phyloP scores from a whole-genome alignment of 164 flowering plant genomes.

The Warburgia ugandensis region DNA sequence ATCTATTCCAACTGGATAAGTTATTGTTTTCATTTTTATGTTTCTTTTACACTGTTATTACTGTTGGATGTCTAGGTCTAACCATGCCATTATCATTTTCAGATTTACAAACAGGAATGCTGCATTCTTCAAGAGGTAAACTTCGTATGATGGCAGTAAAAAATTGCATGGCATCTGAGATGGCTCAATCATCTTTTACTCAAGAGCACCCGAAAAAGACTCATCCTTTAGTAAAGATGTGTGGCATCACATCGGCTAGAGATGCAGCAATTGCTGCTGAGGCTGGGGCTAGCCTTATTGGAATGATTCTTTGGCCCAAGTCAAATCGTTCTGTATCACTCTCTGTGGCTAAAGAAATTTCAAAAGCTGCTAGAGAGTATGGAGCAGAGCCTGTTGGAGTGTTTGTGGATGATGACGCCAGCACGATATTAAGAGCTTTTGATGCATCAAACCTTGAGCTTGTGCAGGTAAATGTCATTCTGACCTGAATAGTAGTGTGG shows the following conservation, averaged over 20 bases:
- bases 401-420: constrained; percentile 84
- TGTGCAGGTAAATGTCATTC: constrained; percentile 52
- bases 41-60: no score
- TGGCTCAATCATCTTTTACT: constrained; percentile 10
- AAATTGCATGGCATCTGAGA: no score
- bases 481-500: not conserved
- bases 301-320: constrained; percentile 95
- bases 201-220: constrained; percentile 5
- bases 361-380: constrained; percentile 58
- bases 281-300: constrained; percentile 49
- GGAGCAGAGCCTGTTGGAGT: constrained; percentile 94
- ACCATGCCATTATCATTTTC: no score
- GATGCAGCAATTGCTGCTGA: constrained; percentile 31
- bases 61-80: no score
- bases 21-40: no score
- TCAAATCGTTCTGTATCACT: constrained; percentile 84
- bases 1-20: no score
- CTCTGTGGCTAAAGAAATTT: constrained; percentile 69
- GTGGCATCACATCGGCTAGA: constrained; percentile 58
- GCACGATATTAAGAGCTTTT: constrained; percentile 56
- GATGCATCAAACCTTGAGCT: constrained; percentile 59
- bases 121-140: no score
- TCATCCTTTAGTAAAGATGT: constrained; percentile 61
- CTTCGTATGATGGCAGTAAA: no score
- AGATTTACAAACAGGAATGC: no score